A percentile compares a stretch with the other conserved stretches of the same genome.
Evolutionary conservation across 2,329 filamentous ascomycete species (phyloP).

Genomic region (Elsinoe batatas): DNA sequence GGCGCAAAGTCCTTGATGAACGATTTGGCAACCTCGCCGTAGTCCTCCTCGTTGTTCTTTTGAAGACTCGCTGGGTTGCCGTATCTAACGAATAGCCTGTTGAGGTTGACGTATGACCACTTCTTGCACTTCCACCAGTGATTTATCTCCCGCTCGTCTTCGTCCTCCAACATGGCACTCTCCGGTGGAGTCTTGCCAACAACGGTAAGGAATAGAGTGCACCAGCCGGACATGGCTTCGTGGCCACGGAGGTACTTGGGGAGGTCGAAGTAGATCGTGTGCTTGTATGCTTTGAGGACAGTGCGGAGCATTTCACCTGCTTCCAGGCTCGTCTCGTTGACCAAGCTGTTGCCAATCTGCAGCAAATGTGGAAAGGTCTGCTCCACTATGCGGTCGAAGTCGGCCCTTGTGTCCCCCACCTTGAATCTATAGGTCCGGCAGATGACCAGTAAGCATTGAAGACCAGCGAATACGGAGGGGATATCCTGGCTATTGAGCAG

Average conservation of each 20-base stretch:
- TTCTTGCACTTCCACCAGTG: slow-evolving; percentile 99
- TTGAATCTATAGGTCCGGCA: slow-evolving; percentile 96
- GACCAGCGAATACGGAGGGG: slow-evolving; percentile 77
- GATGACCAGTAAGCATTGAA: slow-evolving; percentile 88
- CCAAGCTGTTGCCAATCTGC: slow-evolving; percentile 75
- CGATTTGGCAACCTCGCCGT: slow-evolving; percentile 73
- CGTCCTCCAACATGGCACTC: slow-evolving; percentile 66
- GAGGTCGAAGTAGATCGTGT: slow-evolving; percentile 91
- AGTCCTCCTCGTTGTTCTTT: slow-evolving; percentile 64
- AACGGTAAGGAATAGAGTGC: slow-evolving; percentile 83
- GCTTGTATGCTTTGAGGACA: slow-evolving; percentile 94
- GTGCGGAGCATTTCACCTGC: slow-evolving; percentile 94
- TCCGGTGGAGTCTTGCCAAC: slow-evolving; percentile 77
- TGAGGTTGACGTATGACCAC: slow-evolving; percentile 97
- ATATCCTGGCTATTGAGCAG: slow-evolving; percentile 80
- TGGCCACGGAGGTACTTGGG: slow-evolving; percentile 67
- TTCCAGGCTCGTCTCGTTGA: slow-evolving; percentile 85
- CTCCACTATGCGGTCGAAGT: slow-evolving; percentile 92
- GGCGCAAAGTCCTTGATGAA: slow-evolving; percentile 89
- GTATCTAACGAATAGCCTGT: slow-evolving; percentile 87
- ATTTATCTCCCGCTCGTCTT: slow-evolving; percentile 79
- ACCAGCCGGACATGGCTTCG: slow-evolving; percentile 85
- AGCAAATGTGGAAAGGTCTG: slow-evolving; percentile 81
- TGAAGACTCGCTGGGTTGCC: slow-evolving; percentile 73
- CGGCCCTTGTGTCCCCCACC: slow-evolving; percentile 65